Percentiles rank a stretch among this genome's conserved stretches.
Evolutionary conservation across 768 basidiomycete species (phyloP).

Genomic region (Mycena amicta): DNA sequence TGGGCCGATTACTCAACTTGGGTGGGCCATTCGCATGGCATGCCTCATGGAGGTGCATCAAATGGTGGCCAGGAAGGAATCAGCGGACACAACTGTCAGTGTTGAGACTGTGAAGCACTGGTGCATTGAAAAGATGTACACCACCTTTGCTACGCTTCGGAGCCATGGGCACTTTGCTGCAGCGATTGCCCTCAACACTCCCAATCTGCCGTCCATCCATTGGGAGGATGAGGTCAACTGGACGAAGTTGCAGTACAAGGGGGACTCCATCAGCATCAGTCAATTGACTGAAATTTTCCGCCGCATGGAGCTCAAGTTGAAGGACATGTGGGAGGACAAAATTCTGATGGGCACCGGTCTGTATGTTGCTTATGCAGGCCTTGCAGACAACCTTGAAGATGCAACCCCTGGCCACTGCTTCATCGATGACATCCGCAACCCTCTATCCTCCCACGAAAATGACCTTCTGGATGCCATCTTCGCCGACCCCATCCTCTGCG

Average conservation of each 20-base stretch:
- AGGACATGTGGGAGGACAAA: constrained; percentile 22
- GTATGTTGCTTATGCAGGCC: constrained; percentile 2
- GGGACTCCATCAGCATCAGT: constrained; percentile 8
- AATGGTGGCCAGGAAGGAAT: not conserved
- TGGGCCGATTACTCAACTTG: constrained; percentile 3
- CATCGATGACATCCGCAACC: constrained; percentile 16
- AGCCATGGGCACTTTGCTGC: constrained; percentile 23
- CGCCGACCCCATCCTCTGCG: constrained; percentile 7
- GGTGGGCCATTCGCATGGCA: constrained; percentile 11
- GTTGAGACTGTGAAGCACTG: too few species aligned
- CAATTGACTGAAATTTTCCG: constrained; percentile 10
- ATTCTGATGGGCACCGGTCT: constrained; percentile 18
- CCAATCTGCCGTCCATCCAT: constrained; percentile 14
- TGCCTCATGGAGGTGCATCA: not conserved
- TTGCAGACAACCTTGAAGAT: constrained; percentile 26
- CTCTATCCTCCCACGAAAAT: not conserved
- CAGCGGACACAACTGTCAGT: not conserved
- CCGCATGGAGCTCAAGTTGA: constrained; percentile 4
- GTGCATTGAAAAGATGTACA: constrained; percentile 9
- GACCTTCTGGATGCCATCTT: not conserved
- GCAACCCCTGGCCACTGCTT: constrained; percentile 23
- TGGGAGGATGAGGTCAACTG: constrained; percentile 23
- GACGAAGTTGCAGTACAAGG: constrained; percentile 16
- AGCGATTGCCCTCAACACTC: constrained; percentile 10
- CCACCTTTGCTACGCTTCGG: constrained; percentile 21